Conservation (phyloP, 1,284 basidiomycete species). For the Ustilago xerochloae region DNA sequence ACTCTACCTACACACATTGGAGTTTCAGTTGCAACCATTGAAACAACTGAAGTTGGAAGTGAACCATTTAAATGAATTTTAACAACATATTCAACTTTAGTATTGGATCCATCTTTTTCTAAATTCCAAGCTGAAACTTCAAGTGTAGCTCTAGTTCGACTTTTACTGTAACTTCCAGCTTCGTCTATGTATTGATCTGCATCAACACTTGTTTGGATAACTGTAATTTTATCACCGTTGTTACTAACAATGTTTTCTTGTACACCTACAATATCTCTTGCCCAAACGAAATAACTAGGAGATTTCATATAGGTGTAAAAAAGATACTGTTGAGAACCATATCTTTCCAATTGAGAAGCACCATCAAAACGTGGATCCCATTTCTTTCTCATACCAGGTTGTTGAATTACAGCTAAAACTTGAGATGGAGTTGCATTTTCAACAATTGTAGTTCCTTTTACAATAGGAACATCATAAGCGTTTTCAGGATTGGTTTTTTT, state of each 20-base stretch:
- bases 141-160: conserved; percentile 58
- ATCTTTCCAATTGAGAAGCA: conserved; percentile 43
- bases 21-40: conserved; percentile 58
- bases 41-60: conserved; percentile 57
- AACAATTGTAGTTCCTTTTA: conserved; percentile 54
- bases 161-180: conserved; percentile 55
- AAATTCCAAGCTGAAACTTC: conserved; percentile 59
- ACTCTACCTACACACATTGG: conserved; percentile 63
- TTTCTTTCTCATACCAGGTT: conserved; percentile 62
- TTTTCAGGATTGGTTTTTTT: conserved; percentile 58
- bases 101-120: conserved; percentile 49
- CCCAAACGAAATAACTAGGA: conserved; percentile 63
- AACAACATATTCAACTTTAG: conserved; percentile 60
- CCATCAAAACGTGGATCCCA: conserved; percentile 62
- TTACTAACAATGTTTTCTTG: conserved; percentile 51
- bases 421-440: conserved; percentile 60
- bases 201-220: conserved; percentile 55
- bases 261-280: conserved; percentile 60
- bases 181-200: conserved; percentile 60
- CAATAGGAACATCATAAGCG: conserved; percentile 54
- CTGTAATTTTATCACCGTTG: conserved; percentile 34
- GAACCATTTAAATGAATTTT: conserved; percentile 62
- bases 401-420: conserved; percentile 56
- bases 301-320: conserved; percentile 63
- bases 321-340: conserved; percentile 30